These are phyloP conservation scores for Acacia concinna DNA, from an alignment of 331 rosid species.

Conservation along the genomic window DNA sequence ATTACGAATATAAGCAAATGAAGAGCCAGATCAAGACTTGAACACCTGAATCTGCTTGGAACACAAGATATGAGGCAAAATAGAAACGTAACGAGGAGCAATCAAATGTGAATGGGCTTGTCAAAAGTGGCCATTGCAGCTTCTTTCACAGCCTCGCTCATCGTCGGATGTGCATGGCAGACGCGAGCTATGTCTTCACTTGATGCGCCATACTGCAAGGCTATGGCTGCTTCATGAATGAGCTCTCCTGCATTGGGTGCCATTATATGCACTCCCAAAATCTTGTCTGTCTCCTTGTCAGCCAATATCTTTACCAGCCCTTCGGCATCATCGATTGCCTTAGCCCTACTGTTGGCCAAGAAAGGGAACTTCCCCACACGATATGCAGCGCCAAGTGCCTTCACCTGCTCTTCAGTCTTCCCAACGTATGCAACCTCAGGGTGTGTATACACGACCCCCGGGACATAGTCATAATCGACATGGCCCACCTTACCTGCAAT, in stretches of 20 bases:
- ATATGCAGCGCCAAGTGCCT: slow-evolving; percentile 44
- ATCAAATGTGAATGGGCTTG: slow-evolving; percentile 94
- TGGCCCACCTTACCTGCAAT: slow-evolving; percentile 70
- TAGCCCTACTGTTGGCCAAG: slow-evolving; percentile 89
- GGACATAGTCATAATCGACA: slow-evolving; percentile 76
- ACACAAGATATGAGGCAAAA: slow-evolving; percentile 51
- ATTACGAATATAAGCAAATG: not conserved
- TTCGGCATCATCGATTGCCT: slow-evolving; percentile 95
- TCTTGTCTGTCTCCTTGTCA: slow-evolving; percentile 92
- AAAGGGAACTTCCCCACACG: slow-evolving; percentile 69
- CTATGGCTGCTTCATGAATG: slow-evolving; percentile 90
- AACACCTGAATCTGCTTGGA: slow-evolving; percentile 48
- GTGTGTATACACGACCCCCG: slow-evolving; percentile 67
- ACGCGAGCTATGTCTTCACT: slow-evolving; percentile 98
- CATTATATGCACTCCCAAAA: slow-evolving; percentile 96
- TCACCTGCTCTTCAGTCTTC: slow-evolving; percentile 68
- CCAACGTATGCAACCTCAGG: slow-evolving; percentile 68
- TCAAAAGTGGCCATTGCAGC: slow-evolving; percentile 99
- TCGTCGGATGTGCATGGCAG: slow-evolving; percentile 99
- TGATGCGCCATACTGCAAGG: slow-evolving; percentile 85
- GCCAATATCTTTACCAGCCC: slow-evolving; percentile 92
- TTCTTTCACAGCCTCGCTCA: slow-evolving; percentile 99
- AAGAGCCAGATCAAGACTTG: slow-evolving; percentile 43
- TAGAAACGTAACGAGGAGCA: slow-evolving; percentile 34
- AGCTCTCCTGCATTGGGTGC: slow-evolving; percentile 97